These are phyloP conservation scores for Backusella parvicylindrica DNA, from an alignment of 192 early-diverging fungal species.

Conservation along the genomic window DNA sequence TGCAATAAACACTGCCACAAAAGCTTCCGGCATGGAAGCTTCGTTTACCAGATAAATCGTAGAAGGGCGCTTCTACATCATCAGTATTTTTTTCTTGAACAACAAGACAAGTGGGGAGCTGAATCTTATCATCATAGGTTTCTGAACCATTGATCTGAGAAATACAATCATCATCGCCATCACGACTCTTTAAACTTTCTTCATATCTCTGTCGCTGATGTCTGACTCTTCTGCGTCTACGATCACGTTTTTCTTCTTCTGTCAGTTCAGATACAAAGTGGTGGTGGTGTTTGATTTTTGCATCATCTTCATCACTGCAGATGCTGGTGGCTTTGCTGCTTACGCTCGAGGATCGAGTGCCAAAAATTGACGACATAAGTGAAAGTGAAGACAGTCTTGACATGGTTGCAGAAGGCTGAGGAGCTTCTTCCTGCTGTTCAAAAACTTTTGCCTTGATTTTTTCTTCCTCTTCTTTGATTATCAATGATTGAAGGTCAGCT, in stretches of 20 bases:
- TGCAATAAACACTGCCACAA: constrained; percentile 1
- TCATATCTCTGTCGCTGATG: not conserved
- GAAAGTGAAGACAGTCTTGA: constrained; percentile 21
- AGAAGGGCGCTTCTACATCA: not conserved
- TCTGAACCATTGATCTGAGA: constrained; percentile 6
- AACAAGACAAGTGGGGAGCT: not conserved
- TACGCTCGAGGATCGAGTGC: not conserved
- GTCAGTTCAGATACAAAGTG: not conserved
- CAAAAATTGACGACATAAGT: constrained; percentile 17
- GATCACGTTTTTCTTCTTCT: not conserved
- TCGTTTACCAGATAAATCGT: constrained; percentile 8
- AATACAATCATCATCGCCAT: not conserved
- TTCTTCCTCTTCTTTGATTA: not conserved
- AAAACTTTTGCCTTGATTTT: not conserved
- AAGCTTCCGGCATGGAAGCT: constrained; percentile 4
- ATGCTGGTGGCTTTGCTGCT: not conserved
- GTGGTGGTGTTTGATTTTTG: not conserved
- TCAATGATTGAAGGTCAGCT: not conserved
- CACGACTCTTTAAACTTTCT: constrained; percentile 3
- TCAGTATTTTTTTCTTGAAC: not conserved
- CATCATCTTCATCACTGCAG: not conserved
- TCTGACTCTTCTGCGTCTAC: constrained; percentile 16
- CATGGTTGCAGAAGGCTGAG: constrained; percentile 2
- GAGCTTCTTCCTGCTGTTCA: not conserved
- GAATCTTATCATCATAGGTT: not conserved